Evolutionary conservation across 176 grass and related monocot genomes (phyloP).

Genomic region (Saccharum officinarum): DNA sequence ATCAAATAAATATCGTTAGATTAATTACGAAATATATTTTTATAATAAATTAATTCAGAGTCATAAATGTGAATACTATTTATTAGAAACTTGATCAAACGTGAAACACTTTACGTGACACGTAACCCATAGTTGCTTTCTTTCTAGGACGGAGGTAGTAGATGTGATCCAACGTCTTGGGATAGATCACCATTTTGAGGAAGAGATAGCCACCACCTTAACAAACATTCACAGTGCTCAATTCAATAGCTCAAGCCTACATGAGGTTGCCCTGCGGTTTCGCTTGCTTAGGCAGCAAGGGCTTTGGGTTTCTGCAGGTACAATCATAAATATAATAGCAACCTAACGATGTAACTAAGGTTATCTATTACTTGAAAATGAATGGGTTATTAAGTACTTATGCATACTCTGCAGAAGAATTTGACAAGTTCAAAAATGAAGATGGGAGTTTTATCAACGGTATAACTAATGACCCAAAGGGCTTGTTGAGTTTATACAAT

Average conservation of each 20-base stretch:
- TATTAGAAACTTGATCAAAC: no score
- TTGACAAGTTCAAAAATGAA: conserved; percentile 16
- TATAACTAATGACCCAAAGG: conserved; percentile 11
- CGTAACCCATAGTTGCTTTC: no score
- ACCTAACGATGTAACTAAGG: background rate
- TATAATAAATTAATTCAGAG: no score
- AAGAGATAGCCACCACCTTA: background rate
- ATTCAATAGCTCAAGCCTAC: background rate
- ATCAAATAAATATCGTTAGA: no score
- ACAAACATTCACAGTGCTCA: background rate
- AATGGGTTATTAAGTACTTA: background rate
- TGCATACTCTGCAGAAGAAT: conserved; percentile 21
- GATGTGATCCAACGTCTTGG: background rate
- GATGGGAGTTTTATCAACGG: background rate
- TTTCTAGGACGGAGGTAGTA: no score
- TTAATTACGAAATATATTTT: no score
- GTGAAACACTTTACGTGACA: no score
- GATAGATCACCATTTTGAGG: background rate
- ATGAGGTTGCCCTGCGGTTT: conserved; percentile 4
- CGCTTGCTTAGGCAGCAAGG: conserved; percentile 19
- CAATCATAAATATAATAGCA: background rate
- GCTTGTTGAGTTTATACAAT: conserved; percentile 26
- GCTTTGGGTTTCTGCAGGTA: conserved; percentile 7
- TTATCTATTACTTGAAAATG: background rate
- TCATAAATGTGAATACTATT: no score